A percentile compares a stretch with the other conserved stretches of the same genome.
Conservation (phyloP, 805 yeast genomes). For the Kodamaea laetipori region DNA sequence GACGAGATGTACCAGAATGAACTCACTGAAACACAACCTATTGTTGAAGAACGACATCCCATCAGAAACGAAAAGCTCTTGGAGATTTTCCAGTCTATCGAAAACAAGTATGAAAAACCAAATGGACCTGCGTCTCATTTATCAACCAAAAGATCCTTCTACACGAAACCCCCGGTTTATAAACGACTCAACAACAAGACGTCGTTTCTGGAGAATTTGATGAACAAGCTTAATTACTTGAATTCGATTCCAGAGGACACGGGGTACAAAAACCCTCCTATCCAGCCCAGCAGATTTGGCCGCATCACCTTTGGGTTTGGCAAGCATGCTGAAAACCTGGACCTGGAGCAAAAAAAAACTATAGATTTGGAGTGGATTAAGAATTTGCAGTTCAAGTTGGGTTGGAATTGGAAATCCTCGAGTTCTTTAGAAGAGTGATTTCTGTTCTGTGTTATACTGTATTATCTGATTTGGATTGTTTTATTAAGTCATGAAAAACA, state of each 20-base stretch:
- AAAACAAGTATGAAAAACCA: slow-evolving; percentile 22
- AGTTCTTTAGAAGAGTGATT: slow-evolving; percentile 5
- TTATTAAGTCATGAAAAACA: too few relatives aligned
- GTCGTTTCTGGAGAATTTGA: slow-evolving; percentile 24
- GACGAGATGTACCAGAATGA: slow-evolving; percentile 37
- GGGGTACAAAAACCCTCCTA: slow-evolving; percentile 5
- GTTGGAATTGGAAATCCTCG: slow-evolving; percentile 17
- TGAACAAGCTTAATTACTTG: slow-evolving; percentile 22
- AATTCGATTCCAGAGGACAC: slow-evolving; percentile 21
- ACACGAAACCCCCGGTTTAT: slow-evolving; percentile 14
- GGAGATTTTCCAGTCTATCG: slow-evolving; percentile 22
- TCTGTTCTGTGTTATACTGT: slow-evolving; percentile 4
- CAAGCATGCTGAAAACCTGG: neutral
- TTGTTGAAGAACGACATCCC: neutral
- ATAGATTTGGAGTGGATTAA: slow-evolving; percentile 19
- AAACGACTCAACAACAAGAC: slow-evolving; percentile 16
- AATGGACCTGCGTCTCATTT: slow-evolving; percentile 4
- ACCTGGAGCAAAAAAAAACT: slow-evolving; percentile 8
- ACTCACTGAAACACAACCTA: slow-evolving; percentile 7
- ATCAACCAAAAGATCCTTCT: slow-evolving; percentile 14
- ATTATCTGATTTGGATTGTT: neutral
- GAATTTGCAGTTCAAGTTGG: slow-evolving; percentile 14
- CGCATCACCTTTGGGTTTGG: slow-evolving; percentile 10
- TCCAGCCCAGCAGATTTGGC: slow-evolving; percentile 12
- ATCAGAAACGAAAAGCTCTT: slow-evolving; percentile 16